phyloP scores from a whole-genome alignment of 805 yeast species.

The Lachancea quebecensis region DNA sequence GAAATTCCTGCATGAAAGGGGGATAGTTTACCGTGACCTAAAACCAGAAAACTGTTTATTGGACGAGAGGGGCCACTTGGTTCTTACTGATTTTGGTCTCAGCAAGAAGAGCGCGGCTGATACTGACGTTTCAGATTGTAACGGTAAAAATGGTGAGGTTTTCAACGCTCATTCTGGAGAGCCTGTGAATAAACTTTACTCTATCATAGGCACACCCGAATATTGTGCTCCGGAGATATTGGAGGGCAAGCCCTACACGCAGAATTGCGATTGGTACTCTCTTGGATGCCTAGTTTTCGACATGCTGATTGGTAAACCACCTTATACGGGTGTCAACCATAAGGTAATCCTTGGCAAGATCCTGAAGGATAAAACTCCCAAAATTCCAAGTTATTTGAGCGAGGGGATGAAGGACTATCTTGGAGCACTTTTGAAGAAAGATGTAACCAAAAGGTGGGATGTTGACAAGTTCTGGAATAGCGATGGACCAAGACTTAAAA shows the following conservation, averaged over 20 bases:
- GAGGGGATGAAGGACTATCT: slow-evolving; percentile 75
- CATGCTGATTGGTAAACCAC: slow-evolving; percentile 79
- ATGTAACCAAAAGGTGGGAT: slow-evolving; percentile 60
- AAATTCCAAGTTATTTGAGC: slow-evolving; percentile 68
- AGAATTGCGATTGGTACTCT: slow-evolving; percentile 88
- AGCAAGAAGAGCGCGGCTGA: slow-evolving; percentile 36
- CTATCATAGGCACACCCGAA: slow-evolving; percentile 41
- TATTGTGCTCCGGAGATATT: slow-evolving; percentile 82
- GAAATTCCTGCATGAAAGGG: slow-evolving; percentile 66
- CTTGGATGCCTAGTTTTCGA: slow-evolving; percentile 77
- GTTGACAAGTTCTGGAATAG: slow-evolving; percentile 46
- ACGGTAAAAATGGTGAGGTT: not conserved
- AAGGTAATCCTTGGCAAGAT: slow-evolving; percentile 72
- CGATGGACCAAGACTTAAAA: slow-evolving; percentile 19
- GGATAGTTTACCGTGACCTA: slow-evolving; percentile 80
- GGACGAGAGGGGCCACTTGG: slow-evolving; percentile 70
- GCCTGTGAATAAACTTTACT: slow-evolving; percentile 29
- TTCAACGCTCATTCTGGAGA: slow-evolving; percentile 16
- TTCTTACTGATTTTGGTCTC: slow-evolving; percentile 81
- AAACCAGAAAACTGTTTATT: slow-evolving; percentile 87
- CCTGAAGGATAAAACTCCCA: slow-evolving; percentile 49
- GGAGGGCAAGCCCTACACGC: slow-evolving; percentile 69
- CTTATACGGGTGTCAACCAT: slow-evolving; percentile 78
- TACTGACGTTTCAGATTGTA: not conserved
- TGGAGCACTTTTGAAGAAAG: slow-evolving; percentile 57